A percentile compares a stretch with the other conserved stretches of the same genome.
Conservation (phyloP, 257 asterid genomes). For the Solanum habrochaites region DNA sequence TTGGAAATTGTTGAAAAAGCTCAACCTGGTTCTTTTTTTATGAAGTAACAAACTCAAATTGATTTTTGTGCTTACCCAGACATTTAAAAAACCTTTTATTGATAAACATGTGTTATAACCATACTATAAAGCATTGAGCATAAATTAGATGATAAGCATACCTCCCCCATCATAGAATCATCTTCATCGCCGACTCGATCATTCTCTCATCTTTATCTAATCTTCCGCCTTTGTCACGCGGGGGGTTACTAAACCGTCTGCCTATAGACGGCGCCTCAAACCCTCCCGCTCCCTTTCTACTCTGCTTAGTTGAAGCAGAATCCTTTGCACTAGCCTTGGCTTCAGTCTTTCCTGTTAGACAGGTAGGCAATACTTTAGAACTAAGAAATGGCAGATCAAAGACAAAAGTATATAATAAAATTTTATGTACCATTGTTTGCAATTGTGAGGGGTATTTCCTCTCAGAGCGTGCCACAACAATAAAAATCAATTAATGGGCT, state of each 20-base stretch:
- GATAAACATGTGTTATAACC: not conserved
- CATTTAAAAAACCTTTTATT: not conserved
- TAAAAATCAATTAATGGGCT: not conserved
- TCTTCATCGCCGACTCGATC: conserved; percentile 1
- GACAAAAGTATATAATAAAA: not conserved
- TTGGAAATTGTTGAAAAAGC: not conserved
- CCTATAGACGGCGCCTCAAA: too few relatives aligned
- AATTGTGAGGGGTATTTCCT: not conserved
- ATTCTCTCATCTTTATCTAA: not conserved
- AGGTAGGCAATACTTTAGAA: not conserved
- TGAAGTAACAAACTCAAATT: too few relatives aligned
- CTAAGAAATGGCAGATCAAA: not conserved
- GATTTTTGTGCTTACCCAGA: not conserved
- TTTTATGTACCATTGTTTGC: not conserved
- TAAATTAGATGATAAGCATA: not conserved
- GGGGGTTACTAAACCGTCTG: too few relatives aligned
- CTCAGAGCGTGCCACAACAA: not conserved
- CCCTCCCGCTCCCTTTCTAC: too few relatives aligned
- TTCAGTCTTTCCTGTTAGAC: not conserved
- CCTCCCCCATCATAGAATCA: not conserved
- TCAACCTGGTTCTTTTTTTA: not conserved
- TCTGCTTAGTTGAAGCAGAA: not conserved
- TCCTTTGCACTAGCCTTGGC: not conserved
- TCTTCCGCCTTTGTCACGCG: not conserved
- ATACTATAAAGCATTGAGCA: not conserved